phyloP scores from a whole-genome alignment of 129 eudicot genomes.

The Flaveria linearis region DNA sequence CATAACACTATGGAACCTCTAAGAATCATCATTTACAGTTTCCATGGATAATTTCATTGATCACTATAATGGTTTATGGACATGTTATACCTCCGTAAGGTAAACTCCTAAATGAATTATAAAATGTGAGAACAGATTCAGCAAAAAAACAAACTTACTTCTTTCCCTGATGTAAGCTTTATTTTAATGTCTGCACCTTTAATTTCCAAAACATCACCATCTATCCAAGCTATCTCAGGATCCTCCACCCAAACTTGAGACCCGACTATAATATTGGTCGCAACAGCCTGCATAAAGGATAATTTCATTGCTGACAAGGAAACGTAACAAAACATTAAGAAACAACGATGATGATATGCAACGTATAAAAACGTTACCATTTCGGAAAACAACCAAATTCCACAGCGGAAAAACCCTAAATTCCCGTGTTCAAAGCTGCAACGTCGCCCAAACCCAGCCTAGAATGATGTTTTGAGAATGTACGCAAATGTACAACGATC shows the following conservation, averaged over 20 bases:
- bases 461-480: constrained; percentile 20
- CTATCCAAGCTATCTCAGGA: constrained; percentile 91
- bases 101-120: constrained; percentile 8
- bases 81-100: neutral
- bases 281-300: constrained; percentile 48
- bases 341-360: neutral
- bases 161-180: constrained; percentile 58
- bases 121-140: no score
- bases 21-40: constrained; percentile 2
- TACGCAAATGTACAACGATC: constrained; percentile 28
- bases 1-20: neutral
- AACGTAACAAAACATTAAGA: neutral
- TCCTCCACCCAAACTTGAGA: constrained; percentile 98
- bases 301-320: neutral
- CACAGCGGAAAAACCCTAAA: constrained; percentile 36
- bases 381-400: constrained; percentile 25
- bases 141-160: constrained; percentile 48
- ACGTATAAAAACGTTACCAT: constrained; percentile 37
- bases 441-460: constrained; percentile 19
- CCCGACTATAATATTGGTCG: constrained; percentile 59
- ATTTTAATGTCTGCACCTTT: constrained; percentile 64
- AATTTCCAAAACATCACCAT: constrained; percentile 82
- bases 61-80: neutral
- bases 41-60: neutral
- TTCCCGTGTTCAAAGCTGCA: constrained; percentile 25